phyloP scores from a whole-genome alignment of 2,329 filamentous ascomycete genomes.

The Tolypocladium nubicola region DNA sequence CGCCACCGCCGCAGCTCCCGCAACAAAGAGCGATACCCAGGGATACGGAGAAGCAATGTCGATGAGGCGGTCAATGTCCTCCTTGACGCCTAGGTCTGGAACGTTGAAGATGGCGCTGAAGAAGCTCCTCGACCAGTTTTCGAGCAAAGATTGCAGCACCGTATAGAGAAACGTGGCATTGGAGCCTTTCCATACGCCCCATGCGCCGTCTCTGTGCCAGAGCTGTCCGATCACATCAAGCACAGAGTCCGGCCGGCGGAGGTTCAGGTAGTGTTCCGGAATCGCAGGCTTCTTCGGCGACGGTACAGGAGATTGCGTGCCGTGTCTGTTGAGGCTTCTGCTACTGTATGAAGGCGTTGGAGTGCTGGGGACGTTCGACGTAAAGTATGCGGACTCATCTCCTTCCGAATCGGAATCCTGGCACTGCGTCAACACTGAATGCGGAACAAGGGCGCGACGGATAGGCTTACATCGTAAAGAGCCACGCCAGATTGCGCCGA shows the following conservation, averaged over 20 bases:
- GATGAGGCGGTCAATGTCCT: conserved; percentile 66
- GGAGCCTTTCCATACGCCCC: conserved; percentile 89
- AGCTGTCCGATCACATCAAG: conserved; percentile 79
- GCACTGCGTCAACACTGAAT: not conserved
- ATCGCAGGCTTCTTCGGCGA: conserved; percentile 19
- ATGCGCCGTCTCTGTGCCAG: conserved; percentile 80
- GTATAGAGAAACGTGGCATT: conserved; percentile 91
- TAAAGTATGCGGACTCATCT: conserved; percentile 81
- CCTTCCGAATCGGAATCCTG: conserved; percentile 57
- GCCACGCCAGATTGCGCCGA: conserved; percentile 20
- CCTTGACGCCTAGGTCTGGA: conserved; percentile 68
- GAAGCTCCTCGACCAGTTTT: conserved; percentile 85
- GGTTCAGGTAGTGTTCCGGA: conserved; percentile 49
- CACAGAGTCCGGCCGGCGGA: conserved; percentile 70
- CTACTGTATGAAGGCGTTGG: conserved; percentile 32
- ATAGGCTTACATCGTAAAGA: conserved; percentile 21
- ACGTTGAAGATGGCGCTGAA: conserved; percentile 86
- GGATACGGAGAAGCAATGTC: conserved; percentile 70
- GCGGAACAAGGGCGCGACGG: not conserved
- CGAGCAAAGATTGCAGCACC: conserved; percentile 73
- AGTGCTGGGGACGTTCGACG: conserved; percentile 48
- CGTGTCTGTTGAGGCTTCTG: conserved; percentile 22
- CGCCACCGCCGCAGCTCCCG: conserved; percentile 51
- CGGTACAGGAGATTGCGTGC: conserved; percentile 16
- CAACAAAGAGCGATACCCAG: conserved; percentile 67